Base-by-base conservation (phyloP, 108 stramenopile species). In the Conticribra guillardii region DNA sequence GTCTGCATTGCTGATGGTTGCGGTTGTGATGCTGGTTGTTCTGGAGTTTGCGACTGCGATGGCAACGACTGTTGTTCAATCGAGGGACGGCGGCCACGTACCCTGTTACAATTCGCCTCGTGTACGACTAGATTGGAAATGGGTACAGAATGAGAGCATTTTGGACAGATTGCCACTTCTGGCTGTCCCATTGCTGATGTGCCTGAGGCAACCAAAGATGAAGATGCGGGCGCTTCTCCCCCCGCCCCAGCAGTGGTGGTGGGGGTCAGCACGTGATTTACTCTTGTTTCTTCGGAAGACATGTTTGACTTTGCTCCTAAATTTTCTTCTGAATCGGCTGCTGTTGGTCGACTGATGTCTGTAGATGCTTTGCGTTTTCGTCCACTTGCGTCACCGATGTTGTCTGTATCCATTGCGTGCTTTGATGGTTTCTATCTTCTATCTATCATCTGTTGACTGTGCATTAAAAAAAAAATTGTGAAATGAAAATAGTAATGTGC, bases 21-120 rank as follows among this genome's bases (percentile, higher is more conserved):
- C 11, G 5, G 37, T 41, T 41, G 37, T 9, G 11, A 5, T 41
- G 37, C 5, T 41, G 8, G 37, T 11, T 41, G 37, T 41, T 2
- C 7, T 0, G 34, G 18, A 16, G 14, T 14, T 18, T 3, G 19
- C 31, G 50, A 34, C 28, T 18, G 51, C 51, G 64, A 18, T 33
- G 50, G 17, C 48, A 5, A 9, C 21, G 4, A 4, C 19, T 21
- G 4, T 4, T 4, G 21, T n/a, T n/a, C n/a, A n/a, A n/a, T 18
- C 19, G 16, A 18, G n/a, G 19, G 16, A 11, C n/a, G 50, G 16
- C 21, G 19, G n/a, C 50, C 21, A 21, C 50, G n/a, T n/a, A 4
- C 50, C 55, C 34, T 28, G 18, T 49, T n/a, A 30, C 72, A 73
- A 28, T 55, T 64, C 26, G 37, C 63, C 16, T 73, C 63, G 32